phyloP scores from a whole-genome alignment of 2,329 filamentous ascomycete species.

The Penicillium vulpinum region DNA sequence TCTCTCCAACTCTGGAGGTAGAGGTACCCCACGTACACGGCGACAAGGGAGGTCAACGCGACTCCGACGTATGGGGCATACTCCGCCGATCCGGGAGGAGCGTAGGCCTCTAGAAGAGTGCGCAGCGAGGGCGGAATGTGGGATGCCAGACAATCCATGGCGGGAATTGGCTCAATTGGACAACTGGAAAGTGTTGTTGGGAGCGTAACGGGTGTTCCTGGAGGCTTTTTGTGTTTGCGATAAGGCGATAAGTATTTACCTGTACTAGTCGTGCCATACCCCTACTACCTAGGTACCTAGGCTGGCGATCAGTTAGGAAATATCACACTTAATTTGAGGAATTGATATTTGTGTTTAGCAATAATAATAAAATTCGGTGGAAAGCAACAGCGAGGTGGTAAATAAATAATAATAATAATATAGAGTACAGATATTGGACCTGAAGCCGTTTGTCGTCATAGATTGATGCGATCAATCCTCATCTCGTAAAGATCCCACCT shows the following conservation, averaged over 20 bases:
- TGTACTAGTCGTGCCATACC: not conserved
- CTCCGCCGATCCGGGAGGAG: conserved; percentile 13
- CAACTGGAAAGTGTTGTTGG: conserved; percentile 5
- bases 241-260: conserved; percentile 13
- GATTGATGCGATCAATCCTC: not conserved
- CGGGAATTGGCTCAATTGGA: conserved; percentile 16
- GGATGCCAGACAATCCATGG: conserved; percentile 29
- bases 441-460: not conserved
- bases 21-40: conserved; percentile 34
- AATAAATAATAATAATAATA: not conserved
- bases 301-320: not conserved
- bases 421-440: not conserved
- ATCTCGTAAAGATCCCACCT: not conserved
- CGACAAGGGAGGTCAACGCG: conserved; percentile 32
- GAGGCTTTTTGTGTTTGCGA: conserved; percentile 19
- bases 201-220: conserved; percentile 41
- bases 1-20: conserved; percentile 34
- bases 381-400: not conserved
- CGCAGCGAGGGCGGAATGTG: conserved; percentile 26
- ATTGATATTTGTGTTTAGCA: not conserved
- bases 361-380: not conserved
- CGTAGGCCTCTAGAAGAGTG: conserved; percentile 20
- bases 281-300: no score
- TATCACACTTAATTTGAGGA: not conserved
- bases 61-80: conserved; percentile 27